These are phyloP conservation scores for Hymenoscyphus fraxineus DNA, from an alignment of 2,329 filamentous ascomycete genomes.

Conservation along the genomic window DNA sequence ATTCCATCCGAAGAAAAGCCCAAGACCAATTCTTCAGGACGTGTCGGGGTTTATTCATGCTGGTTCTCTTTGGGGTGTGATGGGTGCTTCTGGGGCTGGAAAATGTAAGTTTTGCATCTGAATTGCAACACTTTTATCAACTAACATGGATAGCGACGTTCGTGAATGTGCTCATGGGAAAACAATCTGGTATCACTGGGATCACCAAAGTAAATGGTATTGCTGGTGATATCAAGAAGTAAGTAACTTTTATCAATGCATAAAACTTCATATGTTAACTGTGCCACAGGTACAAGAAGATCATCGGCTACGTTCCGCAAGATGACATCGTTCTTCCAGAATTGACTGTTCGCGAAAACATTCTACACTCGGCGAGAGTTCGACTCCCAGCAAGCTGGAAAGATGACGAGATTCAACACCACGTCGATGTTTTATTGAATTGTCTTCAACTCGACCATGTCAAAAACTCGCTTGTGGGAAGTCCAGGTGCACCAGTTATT, in stretches of 20 bases:
- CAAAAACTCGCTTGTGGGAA: slow-evolving; percentile 47
- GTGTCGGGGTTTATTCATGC: slow-evolving; percentile 52
- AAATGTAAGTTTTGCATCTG: slow-evolving; percentile 39
- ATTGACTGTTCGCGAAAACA: slow-evolving; percentile 59
- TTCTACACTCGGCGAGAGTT: slow-evolving; percentile 54
- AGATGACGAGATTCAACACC: slow-evolving; percentile 45
- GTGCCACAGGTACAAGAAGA: slow-evolving; percentile 48
- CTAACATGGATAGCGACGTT: slow-evolving; percentile 43
- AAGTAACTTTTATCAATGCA: not conserved
- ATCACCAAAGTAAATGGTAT: slow-evolving; percentile 47
- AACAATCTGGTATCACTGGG: slow-evolving; percentile 48
- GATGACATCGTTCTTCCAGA: slow-evolving; percentile 58
- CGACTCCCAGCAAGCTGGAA: slow-evolving; percentile 51
- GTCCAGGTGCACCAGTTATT: slow-evolving; percentile 59
- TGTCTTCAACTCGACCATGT: slow-evolving; percentile 42
- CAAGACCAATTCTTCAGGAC: slow-evolving; percentile 46
- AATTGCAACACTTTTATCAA: not conserved
- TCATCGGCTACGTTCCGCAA: slow-evolving; percentile 60
- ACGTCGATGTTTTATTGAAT: slow-evolving; percentile 54
- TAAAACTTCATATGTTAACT: not conserved
- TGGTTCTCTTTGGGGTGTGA: slow-evolving; percentile 54
- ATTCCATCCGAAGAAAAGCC: slow-evolving; percentile 42
- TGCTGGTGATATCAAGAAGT: slow-evolving; percentile 31
- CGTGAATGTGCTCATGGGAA: slow-evolving; percentile 59
- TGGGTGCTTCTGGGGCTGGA: slow-evolving; percentile 57